Conservation (phyloP, 2,329 filamentous ascomycete genomes). For the Monosporascus sp. region DNA sequence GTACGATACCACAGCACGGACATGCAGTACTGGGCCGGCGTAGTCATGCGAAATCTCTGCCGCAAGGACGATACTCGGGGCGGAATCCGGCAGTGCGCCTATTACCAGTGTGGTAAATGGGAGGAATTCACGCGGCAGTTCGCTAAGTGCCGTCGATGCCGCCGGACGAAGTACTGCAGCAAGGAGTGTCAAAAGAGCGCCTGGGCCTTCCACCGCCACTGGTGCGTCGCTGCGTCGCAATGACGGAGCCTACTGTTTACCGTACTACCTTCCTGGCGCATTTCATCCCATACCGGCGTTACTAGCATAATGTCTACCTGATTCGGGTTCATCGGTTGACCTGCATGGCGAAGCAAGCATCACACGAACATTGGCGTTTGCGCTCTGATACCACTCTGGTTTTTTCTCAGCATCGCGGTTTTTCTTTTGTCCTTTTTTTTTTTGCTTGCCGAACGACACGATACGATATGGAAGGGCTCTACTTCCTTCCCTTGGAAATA, state of each 20-base stretch:
- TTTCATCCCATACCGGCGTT: slow-evolving; percentile 25
- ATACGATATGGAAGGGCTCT: background rate
- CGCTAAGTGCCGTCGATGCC: slow-evolving; percentile 92
- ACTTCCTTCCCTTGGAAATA: background rate
- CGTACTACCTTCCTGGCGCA: slow-evolving; percentile 11
- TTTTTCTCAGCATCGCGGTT: slow-evolving; percentile 28
- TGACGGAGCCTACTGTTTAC: slow-evolving; percentile 23
- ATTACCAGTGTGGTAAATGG: slow-evolving; percentile 98
- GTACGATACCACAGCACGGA: slow-evolving; percentile 90
- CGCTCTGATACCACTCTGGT: slow-evolving; percentile 31
- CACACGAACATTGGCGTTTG: slow-evolving; percentile 31
- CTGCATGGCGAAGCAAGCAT: slow-evolving; percentile 33
- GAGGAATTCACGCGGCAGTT: slow-evolving; percentile 96
- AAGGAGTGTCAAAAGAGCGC: slow-evolving; percentile 99
- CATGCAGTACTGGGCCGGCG: slow-evolving; percentile 99
- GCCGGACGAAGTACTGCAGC: slow-evolving; percentile 98
- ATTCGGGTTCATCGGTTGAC: slow-evolving; percentile 27
- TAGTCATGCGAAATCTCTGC: slow-evolving; percentile 98
- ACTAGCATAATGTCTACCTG: slow-evolving; percentile 31
- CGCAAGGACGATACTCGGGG: slow-evolving; percentile 93
- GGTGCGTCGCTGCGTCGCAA: slow-evolving; percentile 76
- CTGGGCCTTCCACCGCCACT: slow-evolving; percentile 97
- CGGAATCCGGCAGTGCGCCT: slow-evolving; percentile 93
- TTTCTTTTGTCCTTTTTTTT: slow-evolving; percentile 20
- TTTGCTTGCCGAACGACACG: background rate